Evolutionary conservation across 768 basidiomycete species (phyloP), one percentile per base, ranked within the genome.

Genomic region (Pilatotrama ljubarskyi): DNA sequence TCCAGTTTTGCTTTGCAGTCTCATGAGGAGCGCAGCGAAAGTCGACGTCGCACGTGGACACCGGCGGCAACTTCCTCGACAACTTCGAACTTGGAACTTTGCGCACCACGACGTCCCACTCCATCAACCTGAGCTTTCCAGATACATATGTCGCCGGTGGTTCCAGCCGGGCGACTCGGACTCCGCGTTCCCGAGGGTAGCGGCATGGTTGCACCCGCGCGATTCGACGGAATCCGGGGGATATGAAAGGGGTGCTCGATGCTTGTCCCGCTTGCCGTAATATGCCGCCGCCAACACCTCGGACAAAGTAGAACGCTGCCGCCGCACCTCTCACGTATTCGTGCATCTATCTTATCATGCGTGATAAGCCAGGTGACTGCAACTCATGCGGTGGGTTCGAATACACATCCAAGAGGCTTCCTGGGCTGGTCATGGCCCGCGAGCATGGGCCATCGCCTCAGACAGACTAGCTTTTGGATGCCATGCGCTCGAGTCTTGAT

Each of bases 291-390:
- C 55, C 37, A 20, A 15, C 24, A 57, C 38, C 38, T 57, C 55
- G 55, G 55, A 57, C 55, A 49, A 57, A 49, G 25, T 50, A 41
- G 37, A 57, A 40, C 18, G 20, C 25, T 22, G 47, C 37, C 29
- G 14, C 44, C 22, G 14, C 32, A 20, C 36, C 37, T 37, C 43
- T 42, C 29, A 41, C 29, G 51, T 59, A 50, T 59, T 22, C 59
- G 35, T 20, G 51, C 47, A 55, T 44, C 53, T 35, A 4, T 43
- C 53, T 50, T 61, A 61, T 61, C 59, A 25, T 25, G 32, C 52
- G 15, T 36, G 58, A 59, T 59, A 59, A 55, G 53, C 20, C 53
- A 11, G 47, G 35, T 61, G 53, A 49, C 59, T 40, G 15, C 40
- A 18, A 9, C 8, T 49, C 55, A 56, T 40, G 44, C 35, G 55